Percentiles rank a stretch among this genome's conserved stretches.
phyloP scores from a whole-genome alignment of 23 red algal species.

The Cyanidioschyzon merolae region DNA sequence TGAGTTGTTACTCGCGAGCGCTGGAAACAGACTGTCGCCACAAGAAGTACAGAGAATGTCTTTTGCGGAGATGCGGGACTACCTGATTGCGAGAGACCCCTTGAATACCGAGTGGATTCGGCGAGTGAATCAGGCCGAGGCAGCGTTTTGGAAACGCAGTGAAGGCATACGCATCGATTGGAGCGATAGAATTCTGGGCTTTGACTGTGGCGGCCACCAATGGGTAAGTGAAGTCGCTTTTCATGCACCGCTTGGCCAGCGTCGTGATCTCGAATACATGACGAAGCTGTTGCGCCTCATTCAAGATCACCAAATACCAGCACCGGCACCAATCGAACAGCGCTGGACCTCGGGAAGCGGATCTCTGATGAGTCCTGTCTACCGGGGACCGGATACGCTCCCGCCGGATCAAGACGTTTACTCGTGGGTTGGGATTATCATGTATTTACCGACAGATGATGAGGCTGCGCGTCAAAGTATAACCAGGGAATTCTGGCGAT shows the following conservation, averaged over 20 bases:
- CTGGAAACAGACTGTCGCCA: neutral
- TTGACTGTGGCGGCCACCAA: slow-evolving; percentile 93
- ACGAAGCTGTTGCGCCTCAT: slow-evolving; percentile 43
- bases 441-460: slow-evolving; percentile 62
- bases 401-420: slow-evolving; percentile 35
- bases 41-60: slow-evolving; percentile 27
- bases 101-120: slow-evolving; percentile 48
- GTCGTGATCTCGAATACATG: slow-evolving; percentile 43
- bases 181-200: slow-evolving; percentile 58
- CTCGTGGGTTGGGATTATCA: slow-evolving; percentile 96
- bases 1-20: slow-evolving; percentile 20
- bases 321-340: slow-evolving; percentile 80
- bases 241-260: slow-evolving; percentile 23
- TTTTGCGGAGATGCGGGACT: slow-evolving; percentile 51
- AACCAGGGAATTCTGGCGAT: slow-evolving; percentile 45
- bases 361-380: slow-evolving; percentile 45
- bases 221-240: slow-evolving; percentile 85
- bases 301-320: slow-evolving; percentile 52
- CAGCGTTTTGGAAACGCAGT: slow-evolving; percentile 44
- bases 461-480: slow-evolving; percentile 17
- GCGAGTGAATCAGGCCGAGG: slow-evolving; percentile 62
- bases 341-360: slow-evolving; percentile 61
- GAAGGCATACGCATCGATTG: slow-evolving; percentile 51
- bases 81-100: slow-evolving; percentile 48
- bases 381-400: slow-evolving; percentile 20